Evolutionary conservation across 2,329 filamentous ascomycete species (phyloP), one percentile per base, ranked within the genome.

Genomic region (Rosellinia necatrix): DNA sequence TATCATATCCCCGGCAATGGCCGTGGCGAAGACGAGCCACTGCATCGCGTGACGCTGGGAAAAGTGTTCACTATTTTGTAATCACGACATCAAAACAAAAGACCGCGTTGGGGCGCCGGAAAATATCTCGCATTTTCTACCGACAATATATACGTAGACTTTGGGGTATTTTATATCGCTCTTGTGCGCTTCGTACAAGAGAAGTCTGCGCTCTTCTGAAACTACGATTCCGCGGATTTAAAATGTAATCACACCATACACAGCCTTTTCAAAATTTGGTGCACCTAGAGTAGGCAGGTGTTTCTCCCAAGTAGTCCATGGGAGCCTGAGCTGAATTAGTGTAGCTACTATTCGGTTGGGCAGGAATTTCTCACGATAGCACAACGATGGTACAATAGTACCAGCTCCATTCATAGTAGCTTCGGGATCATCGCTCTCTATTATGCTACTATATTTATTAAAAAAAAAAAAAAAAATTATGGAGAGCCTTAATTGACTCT

Each of bases 21-120:
- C 15, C 76, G 78, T 54, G 71, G 66, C 41, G 76, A 70, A 58
- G 72, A 74, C 3, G 40, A 74, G 21, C 64, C 69, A 9, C 27
- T 13, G 21, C 59, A 62, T 62, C 5, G n/a, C 47, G 27, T 37
- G 27, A 34, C 2, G 24, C 48, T 9, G 3, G 17, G 24, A 7
- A 6, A 13, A 7, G 6, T 24, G 2, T n/a, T 4, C 4, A 30
- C 2, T 3, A 5, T 27, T 37, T 37, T 1, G 15, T 40, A 32
- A 30, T 24, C 2, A 4, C 13, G 24, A 12, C 17, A 1, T 8
- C 10, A 15, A 22, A 17, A 15, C 1, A 42, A 10, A 7, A 37
- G 21, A 30, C 3, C 5, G 6, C 34, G 22, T 34, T 19, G 17
- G 30, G 30, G 19, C 13, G 19, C 17, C 35, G 2, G 12, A 13